Base-by-base conservation (phyloP, 768 basidiomycete species). In the Pleurotus pulmonarius region DNA sequence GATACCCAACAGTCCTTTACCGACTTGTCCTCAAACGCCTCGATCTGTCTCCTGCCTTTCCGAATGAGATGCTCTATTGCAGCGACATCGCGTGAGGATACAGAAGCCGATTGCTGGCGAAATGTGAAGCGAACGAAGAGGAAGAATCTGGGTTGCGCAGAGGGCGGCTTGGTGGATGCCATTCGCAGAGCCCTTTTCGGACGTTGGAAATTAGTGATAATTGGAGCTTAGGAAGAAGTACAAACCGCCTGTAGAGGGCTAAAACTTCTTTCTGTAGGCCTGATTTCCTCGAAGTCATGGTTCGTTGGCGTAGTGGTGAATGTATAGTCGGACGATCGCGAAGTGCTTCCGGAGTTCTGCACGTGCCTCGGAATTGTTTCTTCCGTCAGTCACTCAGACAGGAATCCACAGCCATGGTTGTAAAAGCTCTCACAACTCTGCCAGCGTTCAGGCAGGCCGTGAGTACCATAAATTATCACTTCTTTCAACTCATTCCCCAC, bases 1-100 rank as follows among this genome's bases (percentile, higher is more conserved):
- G 87, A 90, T 25, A 92, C 81, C 73, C 82, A 86, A 64, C 88
- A 90, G 64, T 92, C 86, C 61, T 75, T 87, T 54, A 92, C 87
- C 3, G 78, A 78, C 5, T 74, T 64, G 54, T 79, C 80, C 69
- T 90, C 87, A 61, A 84, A 90, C 69, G 78, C 75, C 63, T 90
- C 88, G 39, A 92, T 62, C 61, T 90, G 88, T 59, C 84, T 75
- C 48, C 63, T 69, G 2, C 88, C 88, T 54, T 81, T 82, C 46
- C 91, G 80, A n/a, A 94, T 65, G 34, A 92, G 74, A 66, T 92
- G 86, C 62, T 94, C 91, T 38, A 93, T 80, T 7, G 81, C 81
- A 55, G 77, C 76, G 58, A 92, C 75, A 55, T 90, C 81, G 9
- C 88, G 82, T 4, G 86, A 79, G 3, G 87, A 81, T 22, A 90